These are phyloP conservation scores for Periglandula ipomoeae DNA, from an alignment of 2,329 filamentous ascomycete species.

Conservation along the genomic window DNA sequence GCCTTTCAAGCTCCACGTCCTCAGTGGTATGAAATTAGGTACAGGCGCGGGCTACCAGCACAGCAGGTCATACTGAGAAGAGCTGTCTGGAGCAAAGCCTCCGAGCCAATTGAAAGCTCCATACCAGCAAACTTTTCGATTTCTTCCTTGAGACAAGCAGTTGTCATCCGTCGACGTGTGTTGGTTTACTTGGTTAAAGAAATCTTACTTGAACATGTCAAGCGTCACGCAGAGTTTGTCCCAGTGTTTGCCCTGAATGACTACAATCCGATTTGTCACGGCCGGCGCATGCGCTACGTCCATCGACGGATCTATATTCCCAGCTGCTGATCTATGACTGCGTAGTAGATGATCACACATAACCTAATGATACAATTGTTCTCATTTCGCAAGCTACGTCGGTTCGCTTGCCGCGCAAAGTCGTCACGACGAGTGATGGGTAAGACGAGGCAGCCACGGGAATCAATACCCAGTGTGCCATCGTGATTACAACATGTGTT, in stretches of 20 bases:
- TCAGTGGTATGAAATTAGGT: neutral
- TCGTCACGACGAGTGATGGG: neutral
- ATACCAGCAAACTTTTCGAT: neutral
- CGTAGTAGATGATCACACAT: neutral
- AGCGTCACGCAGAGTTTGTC: too few species aligned
- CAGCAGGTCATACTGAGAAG: neutral
- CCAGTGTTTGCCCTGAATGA: neutral
- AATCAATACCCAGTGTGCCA: neutral
- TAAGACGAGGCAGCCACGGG: neutral
- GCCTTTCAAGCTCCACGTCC: neutral
- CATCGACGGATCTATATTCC: neutral
- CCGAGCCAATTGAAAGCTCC: neutral
- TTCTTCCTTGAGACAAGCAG: too few species aligned
- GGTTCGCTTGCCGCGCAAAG: neutral
- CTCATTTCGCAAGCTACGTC: neutral
- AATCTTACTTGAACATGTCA: too few species aligned
- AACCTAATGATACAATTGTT: neutral
- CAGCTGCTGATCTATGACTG: neutral
- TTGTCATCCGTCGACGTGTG: too few species aligned
- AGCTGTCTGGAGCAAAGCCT: neutral
- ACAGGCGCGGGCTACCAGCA: too few species aligned
- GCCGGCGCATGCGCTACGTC: neutral
- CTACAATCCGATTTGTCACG: neutral
- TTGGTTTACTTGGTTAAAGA: too few species aligned
- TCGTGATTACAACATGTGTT: slow-evolving; percentile 8